phyloP scores from a whole-genome alignment of 192 early-diverging fungal genomes.

The Rhizophagus prolifer region DNA sequence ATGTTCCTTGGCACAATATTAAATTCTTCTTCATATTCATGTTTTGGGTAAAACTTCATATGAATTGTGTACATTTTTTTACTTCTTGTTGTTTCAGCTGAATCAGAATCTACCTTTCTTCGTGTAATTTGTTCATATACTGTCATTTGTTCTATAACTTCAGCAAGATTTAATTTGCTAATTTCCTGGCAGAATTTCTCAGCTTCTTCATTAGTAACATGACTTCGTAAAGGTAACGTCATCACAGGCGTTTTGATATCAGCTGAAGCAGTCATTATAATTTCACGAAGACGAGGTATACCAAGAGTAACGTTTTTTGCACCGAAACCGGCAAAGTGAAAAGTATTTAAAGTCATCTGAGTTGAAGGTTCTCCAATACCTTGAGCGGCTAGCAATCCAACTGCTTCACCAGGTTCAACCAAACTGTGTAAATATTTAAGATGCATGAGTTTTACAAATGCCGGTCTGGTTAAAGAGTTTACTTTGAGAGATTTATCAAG shows the following conservation, averaged over 20 bases:
- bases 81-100: slow-evolving; percentile 38
- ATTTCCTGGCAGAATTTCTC: slow-evolving; percentile 70
- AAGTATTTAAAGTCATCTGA: slow-evolving; percentile 99
- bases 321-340: slow-evolving; percentile 95
- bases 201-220: slow-evolving; percentile 65
- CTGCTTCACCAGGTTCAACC: slow-evolving; percentile 96
- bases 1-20: slow-evolving; percentile 67
- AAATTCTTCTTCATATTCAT: slow-evolving; percentile 77
- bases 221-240: slow-evolving; percentile 74
- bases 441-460: slow-evolving; percentile 91
- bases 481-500: slow-evolving; percentile 43
- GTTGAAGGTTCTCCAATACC: slow-evolving; percentile 98
- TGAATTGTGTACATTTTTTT: slow-evolving; percentile 78
- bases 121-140: slow-evolving; percentile 75
- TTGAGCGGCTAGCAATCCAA: slow-evolving; percentile 96
- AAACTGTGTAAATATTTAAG: slow-evolving; percentile 93
- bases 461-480: slow-evolving; percentile 53
- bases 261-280: slow-evolving; percentile 96
- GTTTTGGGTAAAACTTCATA: slow-evolving; percentile 80
- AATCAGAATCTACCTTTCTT: slow-evolving; percentile 43
- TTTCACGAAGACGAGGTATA: slow-evolving; percentile 99
- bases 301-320: slow-evolving; percentile 99
- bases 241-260: slow-evolving; percentile 92
- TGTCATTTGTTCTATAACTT: slow-evolving; percentile 84
- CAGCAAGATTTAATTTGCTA: slow-evolving; percentile 71